Evolutionary conservation across 2,329 filamentous ascomycete genomes (phyloP).

Genomic region (Fusarium duplospermum): DNA sequence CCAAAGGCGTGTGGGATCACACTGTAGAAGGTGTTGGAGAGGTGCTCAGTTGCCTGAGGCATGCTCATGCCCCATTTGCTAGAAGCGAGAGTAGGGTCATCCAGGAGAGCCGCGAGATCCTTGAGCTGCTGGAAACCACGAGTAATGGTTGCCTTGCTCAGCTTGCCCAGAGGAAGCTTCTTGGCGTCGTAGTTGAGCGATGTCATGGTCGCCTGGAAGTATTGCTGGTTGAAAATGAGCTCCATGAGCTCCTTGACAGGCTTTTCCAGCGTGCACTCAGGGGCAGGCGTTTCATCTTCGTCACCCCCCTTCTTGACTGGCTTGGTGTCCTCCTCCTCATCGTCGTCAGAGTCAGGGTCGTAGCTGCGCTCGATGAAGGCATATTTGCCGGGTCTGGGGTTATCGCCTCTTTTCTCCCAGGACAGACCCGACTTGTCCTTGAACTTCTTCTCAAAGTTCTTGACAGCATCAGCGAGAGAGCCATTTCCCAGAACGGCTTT

Average conservation of each 20-base stretch:
- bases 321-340: conserved; percentile 53
- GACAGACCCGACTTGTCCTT: conserved; percentile 68
- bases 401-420: conserved; percentile 64
- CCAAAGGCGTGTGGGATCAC: conserved; percentile 87
- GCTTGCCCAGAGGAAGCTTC: conserved; percentile 85
- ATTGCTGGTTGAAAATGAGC: conserved; percentile 84
- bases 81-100: conserved; percentile 60
- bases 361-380: conserved; percentile 85
- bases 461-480: conserved; percentile 56
- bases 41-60: conserved; percentile 62
- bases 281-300: conserved; percentile 48
- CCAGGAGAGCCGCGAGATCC: conserved; percentile 75
- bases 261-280: conserved; percentile 67
- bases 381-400: conserved; percentile 77
- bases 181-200: conserved; percentile 77
- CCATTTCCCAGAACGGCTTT: conserved; percentile 57
- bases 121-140: conserved; percentile 83
- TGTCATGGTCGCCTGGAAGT: conserved; percentile 75
- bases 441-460: conserved; percentile 70
- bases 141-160: conserved; percentile 81
- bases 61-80: conserved; percentile 55
- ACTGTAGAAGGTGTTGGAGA: conserved; percentile 85
- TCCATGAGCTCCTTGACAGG: conserved; percentile 77
- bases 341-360: conserved; percentile 73
- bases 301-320: conserved; percentile 52